Evolutionary conservation across 164 flowering plant species (phyloP), one percentile per base, ranked within the genome.

Genomic region (Nelumbo lutea): DNA sequence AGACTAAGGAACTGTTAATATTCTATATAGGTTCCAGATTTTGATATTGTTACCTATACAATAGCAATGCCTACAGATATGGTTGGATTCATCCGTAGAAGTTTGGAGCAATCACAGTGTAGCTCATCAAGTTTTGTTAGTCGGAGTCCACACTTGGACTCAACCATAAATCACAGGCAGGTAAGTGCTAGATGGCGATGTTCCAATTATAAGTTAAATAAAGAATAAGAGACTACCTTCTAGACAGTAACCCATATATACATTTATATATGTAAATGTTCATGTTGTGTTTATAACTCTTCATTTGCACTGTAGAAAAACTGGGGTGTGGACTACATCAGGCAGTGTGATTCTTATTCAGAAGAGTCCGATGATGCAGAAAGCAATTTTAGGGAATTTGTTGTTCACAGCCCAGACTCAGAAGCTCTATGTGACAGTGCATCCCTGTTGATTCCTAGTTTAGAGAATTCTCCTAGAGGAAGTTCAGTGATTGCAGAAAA

Each of bases 51-150:
- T 44, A 80, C 81, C 66, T 77, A 75, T 67, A 81, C 86, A 13
- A 72, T 85, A 69, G 74, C 82, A 70, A 88, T 88, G 93, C 88
- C 93, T 4, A 88, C 82, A 4, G 79, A 85, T 67, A 76, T 85
- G 83, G 89, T 88, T 62, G 83, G 81, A 52, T 75, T 78, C 71
- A 79, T 88, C 39, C 79, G 88, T 15, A 88, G 83, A 72, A 84
- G 81, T 77, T 80, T 83, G 76, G 93, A 88, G 79, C 62, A 78
- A 73, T 79, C 89, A 48, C 87, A 78, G 40, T 69, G 72, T 65
- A 77, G 75, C 69, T 42, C 67, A 64, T 68, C 75, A 45, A 70
- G 69, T 46, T 75, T 86, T 64, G 64, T 67, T 68, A 70, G 72
- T 70, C 57, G 67, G 39, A 60, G 42, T 61, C 60, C 72, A 67